Conservation (phyloP, 2,329 filamentous ascomycete genomes). For the Blumeria graminis region DNA sequence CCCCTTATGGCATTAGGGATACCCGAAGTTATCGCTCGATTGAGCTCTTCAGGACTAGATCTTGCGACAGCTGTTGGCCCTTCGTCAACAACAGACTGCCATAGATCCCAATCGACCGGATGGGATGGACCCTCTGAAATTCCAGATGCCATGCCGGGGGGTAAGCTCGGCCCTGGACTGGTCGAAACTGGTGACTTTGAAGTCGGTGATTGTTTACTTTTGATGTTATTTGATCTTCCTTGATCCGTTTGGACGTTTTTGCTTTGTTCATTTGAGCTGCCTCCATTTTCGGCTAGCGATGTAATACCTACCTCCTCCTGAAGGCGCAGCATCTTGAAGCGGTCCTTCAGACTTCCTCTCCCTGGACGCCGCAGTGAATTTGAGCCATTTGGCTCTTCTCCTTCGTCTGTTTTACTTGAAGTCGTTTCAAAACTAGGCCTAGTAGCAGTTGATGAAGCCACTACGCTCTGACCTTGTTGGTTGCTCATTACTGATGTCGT, state of each 20-base stretch:
- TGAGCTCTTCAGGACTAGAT: slow-evolving; percentile 73
- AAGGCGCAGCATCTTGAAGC: slow-evolving; percentile 55
- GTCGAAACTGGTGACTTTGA: slow-evolving; percentile 13
- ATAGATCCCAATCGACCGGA: slow-evolving; percentile 94
- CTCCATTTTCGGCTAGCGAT: slow-evolving; percentile 24
- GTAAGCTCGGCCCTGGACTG: slow-evolving; percentile 36
- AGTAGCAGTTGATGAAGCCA: slow-evolving; percentile 17
- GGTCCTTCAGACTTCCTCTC: slow-evolving; percentile 46
- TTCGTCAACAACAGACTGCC: slow-evolving; percentile 90
- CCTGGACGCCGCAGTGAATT: slow-evolving; percentile 22
- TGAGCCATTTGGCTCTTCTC: slow-evolving; percentile 33
- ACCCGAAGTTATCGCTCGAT: slow-evolving; percentile 70
- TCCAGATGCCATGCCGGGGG: slow-evolving; percentile 69
- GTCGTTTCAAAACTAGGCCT: slow-evolving; percentile 34
- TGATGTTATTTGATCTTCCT: not conserved
- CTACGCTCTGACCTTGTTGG: slow-evolving; percentile 19
- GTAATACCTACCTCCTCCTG: slow-evolving; percentile 43
- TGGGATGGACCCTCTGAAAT: slow-evolving; percentile 45
- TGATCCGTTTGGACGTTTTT: not conserved
- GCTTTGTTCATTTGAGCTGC: slow-evolving; percentile 1
- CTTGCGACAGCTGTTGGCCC: slow-evolving; percentile 71
- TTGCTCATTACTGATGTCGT: slow-evolving; percentile 12
- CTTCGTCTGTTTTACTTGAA: slow-evolving; percentile 67
- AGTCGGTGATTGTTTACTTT: slow-evolving; percentile 14
- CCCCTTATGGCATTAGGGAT: slow-evolving; percentile 89